Evolutionary conservation across 345 rosid species (phyloP), one percentile per base, ranked within the genome.

Genomic region (Eucalyptus virginea): DNA sequence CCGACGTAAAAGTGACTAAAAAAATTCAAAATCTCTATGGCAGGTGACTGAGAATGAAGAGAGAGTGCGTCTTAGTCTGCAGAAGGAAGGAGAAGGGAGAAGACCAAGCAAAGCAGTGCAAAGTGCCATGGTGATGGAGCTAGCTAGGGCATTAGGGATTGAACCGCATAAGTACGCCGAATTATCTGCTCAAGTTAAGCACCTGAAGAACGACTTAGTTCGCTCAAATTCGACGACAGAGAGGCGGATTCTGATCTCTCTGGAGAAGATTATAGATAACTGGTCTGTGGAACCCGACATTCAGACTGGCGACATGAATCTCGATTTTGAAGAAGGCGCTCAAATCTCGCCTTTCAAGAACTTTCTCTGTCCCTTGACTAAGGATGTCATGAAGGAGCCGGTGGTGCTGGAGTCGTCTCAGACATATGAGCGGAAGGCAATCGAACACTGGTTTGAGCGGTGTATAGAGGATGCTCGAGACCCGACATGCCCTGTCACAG

Each of bases 361-460:
- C 47, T 77, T 77, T 23, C 85, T 77, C 6, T 92, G 95, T 86
- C 95, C 95, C 12, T 88, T 92, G 90, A 94, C 94, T 7, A 94
- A 92, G 87, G 92, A 94, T n/a, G 92, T 90, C 42, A 92, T 91
- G 95, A 92, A 89, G 90, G 94, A 92, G n/a, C 94, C 94, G 8
- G 93, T 94, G 83, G 91, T 91, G 67, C 87, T 94, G 88, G 93
- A 94, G 81, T 91, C 93, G 7, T 92, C 93, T 18, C 94, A 94
- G 92, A 92, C 90, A n/a, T 92, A 92, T n/a, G 94, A 94, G 89
- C 86, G 91, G 47, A 88, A 51, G 30, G 94, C 95, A 21, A 92
- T 94, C 47, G 62, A 87, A 86, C 88, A 92, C 87, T 94, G 94
- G 95, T 90, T 92, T 37, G 67, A 89, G 52, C 85, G 93, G 83